These are phyloP conservation scores for Aristolochia californica DNA, from an alignment of 164 flowering plant species.

Conservation along the genomic window DNA sequence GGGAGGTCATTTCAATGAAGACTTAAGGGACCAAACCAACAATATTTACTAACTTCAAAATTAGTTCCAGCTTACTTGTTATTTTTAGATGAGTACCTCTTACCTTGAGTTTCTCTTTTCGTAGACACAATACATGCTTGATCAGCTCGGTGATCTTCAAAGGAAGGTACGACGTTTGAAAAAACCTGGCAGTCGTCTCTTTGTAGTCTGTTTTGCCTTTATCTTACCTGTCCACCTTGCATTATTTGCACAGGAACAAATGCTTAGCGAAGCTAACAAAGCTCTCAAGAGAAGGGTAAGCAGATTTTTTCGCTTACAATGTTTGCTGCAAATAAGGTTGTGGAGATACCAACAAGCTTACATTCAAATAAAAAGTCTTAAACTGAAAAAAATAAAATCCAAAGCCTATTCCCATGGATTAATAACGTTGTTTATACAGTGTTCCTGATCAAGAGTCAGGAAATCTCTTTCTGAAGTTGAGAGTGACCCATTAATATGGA, in stretches of 20 bases:
- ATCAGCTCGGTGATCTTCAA: slow-evolving; percentile 73
- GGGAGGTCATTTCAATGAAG: too few species aligned
- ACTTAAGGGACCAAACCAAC: too few species aligned
- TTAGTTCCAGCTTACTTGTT: neutral
- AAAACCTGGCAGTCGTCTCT: neutral
- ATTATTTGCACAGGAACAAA: slow-evolving; percentile 49
- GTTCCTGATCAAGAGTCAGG: too few species aligned
- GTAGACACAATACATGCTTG: slow-evolving; percentile 84
- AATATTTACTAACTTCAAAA: too few species aligned
- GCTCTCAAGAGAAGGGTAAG: slow-evolving; percentile 64
- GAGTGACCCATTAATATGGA: too few species aligned
- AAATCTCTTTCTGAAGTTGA: too few species aligned
- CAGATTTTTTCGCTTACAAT: neutral
- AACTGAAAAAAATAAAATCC: too few species aligned
- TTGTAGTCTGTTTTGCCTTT: neutral
- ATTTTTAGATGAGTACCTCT: neutral
- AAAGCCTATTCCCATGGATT: too few species aligned
- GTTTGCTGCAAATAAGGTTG: too few species aligned
- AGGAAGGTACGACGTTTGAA: slow-evolving; percentile 35
- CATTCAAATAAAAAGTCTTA: too few species aligned
- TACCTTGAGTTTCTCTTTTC: neutral
- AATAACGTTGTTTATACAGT: too few species aligned
- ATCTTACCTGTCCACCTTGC: neutral
- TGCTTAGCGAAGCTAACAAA: slow-evolving; percentile 69
- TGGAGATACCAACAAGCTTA: too few species aligned